Evolutionary conservation across 805 yeast species (phyloP), one percentile per base, ranked within the genome.

Genomic region (Candida ascalaphidarum): DNA sequence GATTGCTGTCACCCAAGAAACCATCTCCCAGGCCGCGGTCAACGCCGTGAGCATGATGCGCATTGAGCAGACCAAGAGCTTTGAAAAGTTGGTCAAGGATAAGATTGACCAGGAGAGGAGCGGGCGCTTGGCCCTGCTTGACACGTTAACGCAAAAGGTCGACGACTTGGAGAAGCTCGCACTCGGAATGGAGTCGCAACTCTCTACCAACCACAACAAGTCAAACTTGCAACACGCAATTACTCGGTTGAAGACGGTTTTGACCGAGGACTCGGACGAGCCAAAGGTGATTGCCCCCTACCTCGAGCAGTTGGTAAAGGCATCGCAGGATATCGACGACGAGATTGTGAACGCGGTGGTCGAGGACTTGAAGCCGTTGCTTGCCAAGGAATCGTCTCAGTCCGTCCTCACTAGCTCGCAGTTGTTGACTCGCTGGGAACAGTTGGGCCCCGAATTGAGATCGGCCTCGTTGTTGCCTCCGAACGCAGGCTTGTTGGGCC

Each of bases 401-500:
- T 51, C 94, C 22, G 74, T 89, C 16, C 64, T 88, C 38, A 75
- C 94, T 10, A 76, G 72, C 37, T 71, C 85, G 16, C 95, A 86
- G 58, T 65, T 86, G 25, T 68, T 80, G 36, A 66, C 81, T 22
- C 76, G 94, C 46, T 84, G 95, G 83, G 73, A 76, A 39, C 61
- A 77, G 30, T 67, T 92, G 34, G 77, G 71, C 14, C 92, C 94
- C 11, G 95, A 89, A 58, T 73, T 92, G 49, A 78, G 95, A 55
- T 74, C 85, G 17, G 88, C 94, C 6, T 77, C 96, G 4, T 61
- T 92, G 43, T 71, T 88, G 36, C 96, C 97, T 31, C 94, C 94
- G 43, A 83, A 89, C 48, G 95, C 98, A 15, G 98, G 98, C 48
- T 71, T 92, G 30, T 71, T 89, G 43, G 97, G 96, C 17, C 96